A percentile compares a stretch with the other conserved stretches of the same genome.
phyloP scores from a whole-genome alignment of 306 rosid species.

The Corylus americana region DNA sequence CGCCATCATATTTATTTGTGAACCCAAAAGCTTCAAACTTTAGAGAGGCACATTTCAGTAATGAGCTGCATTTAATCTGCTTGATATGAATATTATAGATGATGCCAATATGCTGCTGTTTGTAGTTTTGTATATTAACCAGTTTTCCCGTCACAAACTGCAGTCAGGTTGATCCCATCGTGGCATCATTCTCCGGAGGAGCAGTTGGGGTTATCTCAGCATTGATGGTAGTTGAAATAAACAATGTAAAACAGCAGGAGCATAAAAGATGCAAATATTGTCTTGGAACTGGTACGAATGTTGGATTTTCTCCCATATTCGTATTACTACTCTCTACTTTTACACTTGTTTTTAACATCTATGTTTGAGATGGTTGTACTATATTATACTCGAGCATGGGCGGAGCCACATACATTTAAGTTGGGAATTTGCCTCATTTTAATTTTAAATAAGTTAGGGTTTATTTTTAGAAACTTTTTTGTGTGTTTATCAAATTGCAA shows the following conservation, averaged over 20 bases:
- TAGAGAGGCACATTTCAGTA: neutral
- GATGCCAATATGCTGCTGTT: conserved; percentile 8
- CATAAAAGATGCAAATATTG: conserved; percentile 96
- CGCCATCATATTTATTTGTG: neutral
- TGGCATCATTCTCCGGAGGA: conserved; percentile 98
- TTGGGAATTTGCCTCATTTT: neutral
- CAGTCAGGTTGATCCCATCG: conserved; percentile 99
- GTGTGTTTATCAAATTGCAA: neutral
- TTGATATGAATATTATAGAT: conserved; percentile 13
- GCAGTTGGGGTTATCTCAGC: conserved; percentile 98
- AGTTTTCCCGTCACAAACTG: conserved; percentile 25
- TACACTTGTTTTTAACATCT: neutral
- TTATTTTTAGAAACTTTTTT: neutral
- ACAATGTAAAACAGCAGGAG: conserved; percentile 95
- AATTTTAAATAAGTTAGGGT: neutral
- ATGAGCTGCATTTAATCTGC: conserved; percentile 15
- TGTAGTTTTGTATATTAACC: conserved; percentile 19
- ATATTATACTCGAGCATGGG: neutral
- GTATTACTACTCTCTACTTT: neutral
- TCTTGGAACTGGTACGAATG: conserved; percentile 84
- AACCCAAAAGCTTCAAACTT: conserved; percentile 10
- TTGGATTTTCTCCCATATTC: neutral
- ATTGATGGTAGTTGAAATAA: conserved; percentile 93
- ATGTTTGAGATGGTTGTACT: conserved; percentile 9
- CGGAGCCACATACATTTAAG: neutral